Base-by-base conservation (phyloP, 2,329 filamentous ascomycete genomes). In the Orbilia ellipsospora region DNA sequence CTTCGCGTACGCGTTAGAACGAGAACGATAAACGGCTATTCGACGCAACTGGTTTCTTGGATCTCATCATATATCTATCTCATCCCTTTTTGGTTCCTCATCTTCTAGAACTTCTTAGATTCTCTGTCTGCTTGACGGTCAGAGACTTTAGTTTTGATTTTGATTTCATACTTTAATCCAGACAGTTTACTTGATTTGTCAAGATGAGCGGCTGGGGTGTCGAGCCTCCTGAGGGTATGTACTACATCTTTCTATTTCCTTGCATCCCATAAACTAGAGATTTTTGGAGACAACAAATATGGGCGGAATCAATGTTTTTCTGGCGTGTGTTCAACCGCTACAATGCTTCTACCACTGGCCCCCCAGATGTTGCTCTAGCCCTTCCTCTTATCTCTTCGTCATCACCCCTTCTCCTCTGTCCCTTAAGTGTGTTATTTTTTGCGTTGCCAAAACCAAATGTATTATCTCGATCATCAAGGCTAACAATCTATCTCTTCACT, bases 171-270 rank as follows among this genome's bases (percentile, higher is more conserved):
- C 15, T 18, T 48, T 48, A 12, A 2, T 4, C 4, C 13, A 12
- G 13, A 23, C 20, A 10, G 15, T n/a, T 51, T 36, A 10, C 44
- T 20, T 62, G 28, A 40, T 40, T 12, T 15, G 20, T 20, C 55
- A 44, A 40, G 26, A 62, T 62, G 59, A 23, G 42, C 10, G 52
- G 52, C 18, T 66, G 62, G 62, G 62, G 16, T 15, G 36, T 20
- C 23, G 62, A 57, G 7, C 51, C 62, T n/a, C 51, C 50, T 31
- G 57, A 66, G 26, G 52, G 52, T 66, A 66, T 45, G 55, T 45
- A 36, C 16, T 23, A 18, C 7, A 20, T 45, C 36, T 7, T 45
- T 16, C 55, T 59, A 4, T 18, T 45, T 2, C 16, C 13, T 5
- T 26, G 16, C 18, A 16, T 28, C 2, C 8, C 1, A n/a, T 48